Percentiles rank a stretch among this genome's conserved stretches.
Conservation (phyloP, 108 stramenopile genomes). For the Asterionellopsis glacialis region DNA sequence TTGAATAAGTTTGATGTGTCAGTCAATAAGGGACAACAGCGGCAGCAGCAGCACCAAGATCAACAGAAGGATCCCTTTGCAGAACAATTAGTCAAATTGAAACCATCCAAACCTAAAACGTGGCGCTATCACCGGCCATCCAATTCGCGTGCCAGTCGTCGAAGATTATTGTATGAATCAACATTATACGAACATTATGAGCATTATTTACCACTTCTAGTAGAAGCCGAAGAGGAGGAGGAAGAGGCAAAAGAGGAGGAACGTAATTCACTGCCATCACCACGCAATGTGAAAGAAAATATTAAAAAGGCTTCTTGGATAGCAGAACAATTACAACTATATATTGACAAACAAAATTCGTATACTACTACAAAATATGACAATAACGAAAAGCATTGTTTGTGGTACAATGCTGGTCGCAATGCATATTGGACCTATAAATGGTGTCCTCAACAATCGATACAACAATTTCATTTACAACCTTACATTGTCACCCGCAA, state of each 20-base stretch:
- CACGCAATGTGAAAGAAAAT: background rate
- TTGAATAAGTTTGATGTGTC: background rate
- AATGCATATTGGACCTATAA: constrained; percentile 25
- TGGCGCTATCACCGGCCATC: background rate
- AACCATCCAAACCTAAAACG: background rate
- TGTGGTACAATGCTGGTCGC: constrained; percentile 7
- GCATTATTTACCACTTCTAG: background rate
- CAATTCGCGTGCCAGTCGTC: background rate
- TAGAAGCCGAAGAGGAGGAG: no score
- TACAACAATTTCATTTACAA: constrained; percentile 8
- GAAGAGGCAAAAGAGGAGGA: no score
- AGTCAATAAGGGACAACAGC: background rate
- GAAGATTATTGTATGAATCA: constrained; percentile 14
- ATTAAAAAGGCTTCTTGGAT: background rate
- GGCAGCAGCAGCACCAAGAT: background rate
- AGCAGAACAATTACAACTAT: constrained; percentile 8
- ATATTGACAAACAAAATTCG: constrained; percentile 11
- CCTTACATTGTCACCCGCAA: constrained; percentile 1
- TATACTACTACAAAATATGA: background rate
- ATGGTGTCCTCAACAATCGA: constrained; percentile 21
- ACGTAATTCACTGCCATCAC: background rate
- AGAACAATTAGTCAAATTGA: no score
- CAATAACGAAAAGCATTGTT: background rate
- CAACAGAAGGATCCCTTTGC: background rate
- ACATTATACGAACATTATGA: constrained; percentile 21